phyloP scores from a whole-genome alignment of 805 yeast species.

The Clavispora asparagi region DNA sequence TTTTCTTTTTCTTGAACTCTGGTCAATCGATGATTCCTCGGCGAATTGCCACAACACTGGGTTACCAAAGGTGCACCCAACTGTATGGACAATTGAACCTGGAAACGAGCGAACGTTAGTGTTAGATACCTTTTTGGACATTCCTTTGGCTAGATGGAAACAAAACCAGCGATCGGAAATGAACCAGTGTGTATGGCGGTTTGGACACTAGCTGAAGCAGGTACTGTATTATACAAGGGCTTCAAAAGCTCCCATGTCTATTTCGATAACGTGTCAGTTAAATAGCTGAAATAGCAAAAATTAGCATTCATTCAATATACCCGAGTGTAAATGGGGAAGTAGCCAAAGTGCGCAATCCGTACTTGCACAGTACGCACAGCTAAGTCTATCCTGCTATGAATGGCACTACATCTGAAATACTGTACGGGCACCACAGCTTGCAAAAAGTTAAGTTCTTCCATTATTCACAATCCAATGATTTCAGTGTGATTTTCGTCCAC shows the following conservation, averaged over 20 bases:
- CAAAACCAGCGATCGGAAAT: no score
- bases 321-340: background rate
- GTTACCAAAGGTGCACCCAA: no score
- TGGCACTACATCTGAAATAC: background rate
- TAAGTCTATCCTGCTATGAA: background rate
- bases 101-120: no score
- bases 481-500: conserved; percentile 56
- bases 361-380: no score
- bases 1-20: background rate
- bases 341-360: background rate
- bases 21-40: background rate
- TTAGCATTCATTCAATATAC: background rate
- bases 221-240: no score
- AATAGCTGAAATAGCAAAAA: background rate
- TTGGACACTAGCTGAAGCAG: no score
- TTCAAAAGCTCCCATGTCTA: background rate
- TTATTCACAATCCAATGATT: conserved; percentile 7
- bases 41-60: background rate
- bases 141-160: no score
- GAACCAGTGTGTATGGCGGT: no score
- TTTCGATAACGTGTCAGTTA: background rate
- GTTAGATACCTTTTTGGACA: no score
- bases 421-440: conserved; percentile 30
- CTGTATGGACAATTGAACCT: no score
- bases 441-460: conserved; percentile 27